These are phyloP conservation scores for Teunomyces stri DNA, from an alignment of 805 yeast species.

Conservation along the genomic window DNA sequence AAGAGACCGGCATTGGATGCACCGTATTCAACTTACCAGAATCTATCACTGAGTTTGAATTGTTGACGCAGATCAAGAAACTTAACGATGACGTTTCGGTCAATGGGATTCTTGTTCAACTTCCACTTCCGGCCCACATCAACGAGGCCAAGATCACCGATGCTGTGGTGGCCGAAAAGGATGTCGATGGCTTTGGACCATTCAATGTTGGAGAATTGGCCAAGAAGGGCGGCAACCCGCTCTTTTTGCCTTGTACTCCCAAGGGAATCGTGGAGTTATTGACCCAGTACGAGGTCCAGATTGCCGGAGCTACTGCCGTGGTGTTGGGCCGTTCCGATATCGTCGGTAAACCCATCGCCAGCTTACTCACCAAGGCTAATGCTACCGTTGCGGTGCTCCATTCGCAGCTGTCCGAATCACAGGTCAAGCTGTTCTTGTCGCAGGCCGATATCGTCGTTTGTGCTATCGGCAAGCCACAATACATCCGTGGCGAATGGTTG, in stretches of 20 bases:
- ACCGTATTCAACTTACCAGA: slow-evolving; percentile 58
- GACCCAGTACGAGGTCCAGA: slow-evolving; percentile 50
- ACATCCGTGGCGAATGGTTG: slow-evolving; percentile 74
- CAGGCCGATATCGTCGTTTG: slow-evolving; percentile 75
- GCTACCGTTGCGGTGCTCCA: slow-evolving; percentile 79
- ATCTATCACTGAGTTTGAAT: slow-evolving; percentile 51
- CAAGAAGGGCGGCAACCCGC: slow-evolving; percentile 69
- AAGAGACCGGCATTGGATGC: slow-evolving; percentile 65
- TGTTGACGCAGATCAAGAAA: slow-evolving; percentile 50
- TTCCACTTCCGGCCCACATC: slow-evolving; percentile 72
- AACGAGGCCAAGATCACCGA: slow-evolving; percentile 67
- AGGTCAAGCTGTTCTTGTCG: slow-evolving; percentile 45
- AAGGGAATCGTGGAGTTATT: slow-evolving; percentile 71
- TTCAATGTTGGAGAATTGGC: slow-evolving; percentile 74
- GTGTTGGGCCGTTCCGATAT: slow-evolving; percentile 84
- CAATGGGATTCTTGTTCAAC: slow-evolving; percentile 73
- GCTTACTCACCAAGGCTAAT: slow-evolving; percentile 63
- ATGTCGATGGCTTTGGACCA: slow-evolving; percentile 83
- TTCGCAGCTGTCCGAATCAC: slow-evolving; percentile 56
- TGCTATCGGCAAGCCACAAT: slow-evolving; percentile 71
- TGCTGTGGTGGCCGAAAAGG: slow-evolving; percentile 64
- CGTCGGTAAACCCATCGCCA: slow-evolving; percentile 79
- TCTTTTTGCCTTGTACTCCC: slow-evolving; percentile 80
- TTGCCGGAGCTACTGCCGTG: slow-evolving; percentile 73
- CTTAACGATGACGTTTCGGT: slow-evolving; percentile 60